These are phyloP conservation scores for Prorocentrum cordatum DNA, from an alignment of 169 alveolate genomes.

Conservation along the genomic window DNA sequence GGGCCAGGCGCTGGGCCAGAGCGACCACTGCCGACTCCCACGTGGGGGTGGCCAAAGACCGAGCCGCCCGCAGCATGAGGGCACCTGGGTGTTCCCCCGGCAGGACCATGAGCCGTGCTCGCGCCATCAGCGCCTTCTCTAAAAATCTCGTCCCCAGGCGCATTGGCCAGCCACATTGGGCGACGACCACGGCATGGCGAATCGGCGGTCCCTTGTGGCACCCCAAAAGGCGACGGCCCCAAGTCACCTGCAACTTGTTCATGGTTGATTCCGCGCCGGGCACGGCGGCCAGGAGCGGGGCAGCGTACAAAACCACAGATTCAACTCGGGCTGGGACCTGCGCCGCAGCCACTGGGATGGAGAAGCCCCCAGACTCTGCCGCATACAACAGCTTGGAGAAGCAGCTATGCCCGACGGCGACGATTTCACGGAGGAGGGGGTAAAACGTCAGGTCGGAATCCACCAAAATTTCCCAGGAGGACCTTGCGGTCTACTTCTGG, in stretches of 20 bases:
- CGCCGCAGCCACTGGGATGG: neutral
- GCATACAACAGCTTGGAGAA: neutral
- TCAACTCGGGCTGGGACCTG: neutral
- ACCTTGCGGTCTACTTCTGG: neutral
- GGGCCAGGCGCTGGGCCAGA: no score
- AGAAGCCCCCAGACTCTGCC: neutral
- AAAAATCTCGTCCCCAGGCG: neutral
- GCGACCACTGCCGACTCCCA: no score
- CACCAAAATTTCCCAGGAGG: neutral
- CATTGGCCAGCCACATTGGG: neutral
- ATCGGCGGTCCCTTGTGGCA: neutral
- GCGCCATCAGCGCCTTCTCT: neutral
- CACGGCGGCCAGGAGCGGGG: neutral
- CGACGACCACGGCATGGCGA: neutral
- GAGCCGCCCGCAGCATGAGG: no score
- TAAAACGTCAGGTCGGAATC: neutral
- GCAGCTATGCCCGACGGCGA: neutral
- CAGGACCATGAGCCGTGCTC: neutral
- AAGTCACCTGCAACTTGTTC: neutral
- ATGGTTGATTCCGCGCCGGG: neutral
- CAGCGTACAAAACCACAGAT: neutral
- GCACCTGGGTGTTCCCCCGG: conserved; percentile 3
- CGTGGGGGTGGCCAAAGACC: no score
- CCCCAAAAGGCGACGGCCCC: neutral
- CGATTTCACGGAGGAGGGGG: no score